These are phyloP conservation scores for Penicillium salamii DNA, from an alignment of 495 filamentous ascomycete genomes.

Conservation along the genomic window DNA sequence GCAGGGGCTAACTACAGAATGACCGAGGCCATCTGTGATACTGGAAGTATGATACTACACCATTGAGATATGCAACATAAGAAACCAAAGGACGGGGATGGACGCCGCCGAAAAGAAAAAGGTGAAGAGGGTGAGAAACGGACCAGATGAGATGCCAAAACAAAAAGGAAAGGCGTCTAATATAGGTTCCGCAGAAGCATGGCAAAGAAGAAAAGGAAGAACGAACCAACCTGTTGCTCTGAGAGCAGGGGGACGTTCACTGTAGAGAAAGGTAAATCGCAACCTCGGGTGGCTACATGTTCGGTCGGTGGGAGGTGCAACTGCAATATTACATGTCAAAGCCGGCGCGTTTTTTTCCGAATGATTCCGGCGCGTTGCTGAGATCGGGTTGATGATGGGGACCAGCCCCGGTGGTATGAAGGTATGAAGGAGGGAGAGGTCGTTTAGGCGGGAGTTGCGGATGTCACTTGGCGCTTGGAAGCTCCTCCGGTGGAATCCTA, in stretches of 20 bases:
- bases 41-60: conserved; percentile 11
- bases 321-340: conserved; percentile 14
- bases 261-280: conserved; percentile 5
- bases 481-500: conserved; percentile 33
- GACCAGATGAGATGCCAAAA: conserved; percentile 10
- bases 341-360: conserved; percentile 1
- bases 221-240: conserved; percentile 41
- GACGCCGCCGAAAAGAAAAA: background rate
- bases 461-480: conserved; percentile 40
- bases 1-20: conserved; percentile 27
- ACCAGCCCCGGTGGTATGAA: conserved; percentile 32
- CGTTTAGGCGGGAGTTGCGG: conserved; percentile 30
- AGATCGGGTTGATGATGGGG: conserved; percentile 21
- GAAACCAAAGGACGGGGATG: conserved; percentile 7
- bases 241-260: conserved; percentile 17
- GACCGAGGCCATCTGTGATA: conserved; percentile 17
- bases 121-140: background rate
- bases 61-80: conserved; percentile 16
- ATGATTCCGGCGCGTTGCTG: background rate
- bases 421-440: background rate
- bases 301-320: conserved; percentile 16
- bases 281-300: conserved; percentile 14
- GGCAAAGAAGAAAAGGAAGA: conserved; percentile 28
- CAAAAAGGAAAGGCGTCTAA: conserved; percentile 3
- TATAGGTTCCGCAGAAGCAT: conserved; percentile 17